phyloP scores from a whole-genome alignment of 441 rosid genomes.

The Jatropha podagrica region DNA sequence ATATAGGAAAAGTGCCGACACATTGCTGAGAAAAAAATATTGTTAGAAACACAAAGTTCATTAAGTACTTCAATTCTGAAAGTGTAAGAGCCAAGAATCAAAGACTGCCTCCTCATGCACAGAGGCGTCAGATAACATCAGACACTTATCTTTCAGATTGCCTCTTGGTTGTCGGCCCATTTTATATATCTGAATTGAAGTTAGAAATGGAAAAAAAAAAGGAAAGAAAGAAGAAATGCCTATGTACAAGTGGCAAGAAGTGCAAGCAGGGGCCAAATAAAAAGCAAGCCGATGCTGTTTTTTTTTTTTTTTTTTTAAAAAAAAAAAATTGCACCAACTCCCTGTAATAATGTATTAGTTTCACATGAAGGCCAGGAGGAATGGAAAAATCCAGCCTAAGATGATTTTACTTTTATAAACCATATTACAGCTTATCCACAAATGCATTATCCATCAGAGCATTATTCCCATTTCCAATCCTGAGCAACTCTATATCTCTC shows the following conservation, averaged over 20 bases:
- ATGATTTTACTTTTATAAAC: conserved; percentile 1
- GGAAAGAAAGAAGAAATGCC: background rate
- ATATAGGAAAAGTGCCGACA: conserved; percentile 9
- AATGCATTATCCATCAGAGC: background rate
- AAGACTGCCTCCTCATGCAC: conserved; percentile 26
- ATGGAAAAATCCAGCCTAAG: background rate
- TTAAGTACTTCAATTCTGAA: conserved; percentile 7
- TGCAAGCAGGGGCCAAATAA: conserved; percentile 4
- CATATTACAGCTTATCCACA: background rate
- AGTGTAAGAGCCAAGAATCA: conserved; percentile 14
- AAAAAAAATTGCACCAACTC: background rate
- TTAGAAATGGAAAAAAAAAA: background rate
- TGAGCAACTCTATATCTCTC: background rate
- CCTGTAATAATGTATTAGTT: background rate
- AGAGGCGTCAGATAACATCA: conserved; percentile 15
- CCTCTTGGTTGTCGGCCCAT: conserved; percentile 18
- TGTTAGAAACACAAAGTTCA: background rate
- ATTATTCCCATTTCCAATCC: background rate
- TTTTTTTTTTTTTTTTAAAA: no score
- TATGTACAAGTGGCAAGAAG: background rate
- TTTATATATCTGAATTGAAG: background rate
- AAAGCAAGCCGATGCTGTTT: background rate
- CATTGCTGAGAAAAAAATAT: conserved; percentile 17
- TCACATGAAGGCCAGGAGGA: background rate
- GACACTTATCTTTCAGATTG: background rate